These are phyloP conservation scores for Asterochloris sp. DNA, from an alignment of 139 green algal genomes.

Conservation along the genomic window DNA sequence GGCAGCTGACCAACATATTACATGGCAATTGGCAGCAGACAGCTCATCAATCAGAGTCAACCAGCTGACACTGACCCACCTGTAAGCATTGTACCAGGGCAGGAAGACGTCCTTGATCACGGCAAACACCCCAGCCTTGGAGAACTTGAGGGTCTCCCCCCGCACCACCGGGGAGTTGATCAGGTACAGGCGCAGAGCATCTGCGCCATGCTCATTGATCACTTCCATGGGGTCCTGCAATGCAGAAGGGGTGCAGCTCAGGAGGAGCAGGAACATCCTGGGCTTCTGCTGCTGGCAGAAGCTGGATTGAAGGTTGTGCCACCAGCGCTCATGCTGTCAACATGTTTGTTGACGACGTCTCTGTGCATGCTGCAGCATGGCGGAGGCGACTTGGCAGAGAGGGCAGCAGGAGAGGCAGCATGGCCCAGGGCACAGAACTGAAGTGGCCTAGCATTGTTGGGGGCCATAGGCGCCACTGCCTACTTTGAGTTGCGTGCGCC, in stretches of 20 bases:
- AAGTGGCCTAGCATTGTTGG: no score
- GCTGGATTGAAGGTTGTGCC: background rate
- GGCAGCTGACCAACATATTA: no score
- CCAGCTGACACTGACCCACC: no score
- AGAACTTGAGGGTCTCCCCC: constrained; percentile 90
- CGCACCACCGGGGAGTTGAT: constrained; percentile 96
- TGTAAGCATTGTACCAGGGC: constrained; percentile 99
- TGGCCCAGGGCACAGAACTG: no score
- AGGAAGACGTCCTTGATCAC: constrained; percentile 98
- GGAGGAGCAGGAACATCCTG: background rate
- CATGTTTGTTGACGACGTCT: background rate
- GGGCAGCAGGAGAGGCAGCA: background rate
- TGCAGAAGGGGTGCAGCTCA: no score
- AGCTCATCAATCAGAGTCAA: no score
- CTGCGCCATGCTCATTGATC: constrained; percentile 88
- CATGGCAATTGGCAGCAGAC: no score
- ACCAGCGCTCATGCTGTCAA: background rate
- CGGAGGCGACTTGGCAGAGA: background rate
- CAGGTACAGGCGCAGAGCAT: constrained; percentile 97
- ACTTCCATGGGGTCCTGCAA: constrained; percentile 76
- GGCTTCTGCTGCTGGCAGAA: background rate
- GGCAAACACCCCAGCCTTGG: constrained; percentile 92
- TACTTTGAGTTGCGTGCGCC: no score
- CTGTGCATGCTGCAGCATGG: no score
- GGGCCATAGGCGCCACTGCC: no score